Conservation (phyloP, 208 protist species). For the Perkinsela sp. region DNA sequence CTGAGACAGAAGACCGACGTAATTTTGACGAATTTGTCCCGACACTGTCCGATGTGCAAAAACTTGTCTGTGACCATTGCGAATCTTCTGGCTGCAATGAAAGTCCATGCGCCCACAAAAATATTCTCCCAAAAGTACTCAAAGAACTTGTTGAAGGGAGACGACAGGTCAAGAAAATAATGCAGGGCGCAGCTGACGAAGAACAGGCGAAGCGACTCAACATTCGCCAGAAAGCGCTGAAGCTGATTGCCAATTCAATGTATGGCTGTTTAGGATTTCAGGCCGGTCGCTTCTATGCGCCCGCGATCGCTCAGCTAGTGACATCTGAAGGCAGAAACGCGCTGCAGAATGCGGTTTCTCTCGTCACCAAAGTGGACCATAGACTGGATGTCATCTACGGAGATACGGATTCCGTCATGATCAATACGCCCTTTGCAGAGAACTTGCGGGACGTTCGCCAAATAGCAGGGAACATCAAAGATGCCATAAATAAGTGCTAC, state of each 20-base stretch:
- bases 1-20: constrained; percentile 8
- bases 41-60: constrained; percentile 25
- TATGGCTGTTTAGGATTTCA: constrained; percentile 98
- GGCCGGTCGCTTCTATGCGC: constrained; percentile 88
- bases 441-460: constrained; percentile 49
- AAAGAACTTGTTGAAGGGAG: constrained; percentile 68
- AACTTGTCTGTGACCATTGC: constrained; percentile 36
- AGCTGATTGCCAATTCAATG: constrained; percentile 93
- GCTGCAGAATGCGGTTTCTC: constrained; percentile 71
- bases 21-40: constrained; percentile 3
- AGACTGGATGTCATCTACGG: constrained; percentile 73
- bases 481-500: constrained; percentile 86
- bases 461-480: constrained; percentile 65
- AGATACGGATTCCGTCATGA: constrained; percentile 99
- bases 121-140: constrained; percentile 76
- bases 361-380: constrained; percentile 61
- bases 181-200: constrained; percentile 54
- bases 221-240: constrained; percentile 86
- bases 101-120: constrained; percentile 46
- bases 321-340: constrained; percentile 79
- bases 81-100: constrained; percentile 13
- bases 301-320: constrained; percentile 87
- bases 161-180: constrained; percentile 69
- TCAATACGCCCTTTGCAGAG: constrained; percentile 76
- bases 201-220: constrained; percentile 35